Base-by-base conservation (phyloP, 495 filamentous ascomycete genomes). In the Coniosporium apollinis region DNA sequence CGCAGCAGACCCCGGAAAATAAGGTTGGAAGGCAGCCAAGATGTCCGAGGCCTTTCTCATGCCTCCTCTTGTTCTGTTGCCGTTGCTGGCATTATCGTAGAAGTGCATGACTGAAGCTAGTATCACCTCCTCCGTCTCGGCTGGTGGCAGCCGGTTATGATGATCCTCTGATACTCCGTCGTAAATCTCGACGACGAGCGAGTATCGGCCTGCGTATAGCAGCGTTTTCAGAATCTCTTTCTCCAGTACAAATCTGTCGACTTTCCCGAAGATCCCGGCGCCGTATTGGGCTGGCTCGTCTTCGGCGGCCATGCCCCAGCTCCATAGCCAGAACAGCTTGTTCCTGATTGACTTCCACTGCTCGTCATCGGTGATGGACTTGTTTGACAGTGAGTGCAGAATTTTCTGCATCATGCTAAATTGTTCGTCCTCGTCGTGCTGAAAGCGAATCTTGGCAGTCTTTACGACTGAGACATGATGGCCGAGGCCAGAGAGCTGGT, bases 31-130 rank as follows among this genome's bases (percentile, higher is more conserved):
- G 9, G 79, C 58, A 42, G 77, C 65, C 37, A 89, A 82, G 75
- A 85, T 82, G 26, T 92, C 82, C 44, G 76, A 71, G 28, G 82
- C 82, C 57, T 71, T 81, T 49, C 82, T 84, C 50, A 92, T 68
- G 4, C 79, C 82, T 8, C 86, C 86, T 37, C 82, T 67, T 5
- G 70, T 81, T 44, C 74, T 66, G 45, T 91, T 91, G 4, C 83
- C 81, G 54, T 93, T 94, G 34, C 78, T 86, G 21, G 86, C 83
- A 47, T 84, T 87, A 47, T 93, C 83, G 49, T 87, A 94, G 3
- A 71, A 71, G 10, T 70, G 61, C 61, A 83, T 75, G 1, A 76
- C 77, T 14, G 71, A 62, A 10, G 69, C 63, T 21, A 82, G 58
- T 14, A 89, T 63, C 2, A 79, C 72, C 9, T 69, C 61, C 54